A percentile compares a stretch with the other conserved stretches of the same genome.
These are phyloP conservation scores for Backusella tarrabulga DNA, from an alignment of 192 early-diverging fungal species.

Conservation along the genomic window DNA sequence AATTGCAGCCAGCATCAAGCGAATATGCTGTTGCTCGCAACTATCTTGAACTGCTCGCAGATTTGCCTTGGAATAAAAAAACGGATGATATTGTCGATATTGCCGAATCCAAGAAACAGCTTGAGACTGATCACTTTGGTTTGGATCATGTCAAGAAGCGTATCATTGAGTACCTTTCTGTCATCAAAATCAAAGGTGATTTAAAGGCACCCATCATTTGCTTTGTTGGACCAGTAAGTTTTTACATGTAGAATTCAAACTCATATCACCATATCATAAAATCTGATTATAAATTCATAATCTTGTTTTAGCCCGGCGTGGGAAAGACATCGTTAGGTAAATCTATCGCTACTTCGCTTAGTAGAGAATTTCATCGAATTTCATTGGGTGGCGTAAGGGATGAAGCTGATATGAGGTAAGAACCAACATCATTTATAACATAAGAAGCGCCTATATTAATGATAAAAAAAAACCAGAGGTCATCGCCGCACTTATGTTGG, in stretches of 20 bases:
- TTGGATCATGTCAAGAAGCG: slow-evolving; percentile 80
- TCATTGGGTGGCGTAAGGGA: slow-evolving; percentile 83
- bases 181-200: slow-evolving; percentile 68
- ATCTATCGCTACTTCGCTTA: slow-evolving; percentile 72
- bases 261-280: not conserved
- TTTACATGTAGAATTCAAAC: not conserved
- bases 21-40: slow-evolving; percentile 79
- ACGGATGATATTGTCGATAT: slow-evolving; percentile 71
- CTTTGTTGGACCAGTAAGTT: slow-evolving; percentile 59
- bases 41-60: slow-evolving; percentile 73
- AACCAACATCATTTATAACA: not conserved
- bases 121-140: slow-evolving; percentile 77
- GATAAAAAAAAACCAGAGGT: slow-evolving; percentile 36
- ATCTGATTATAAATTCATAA: slow-evolving; percentile 6
- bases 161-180: slow-evolving; percentile 81
- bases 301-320: slow-evolving; percentile 41
- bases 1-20: slow-evolving; percentile 71
- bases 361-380: slow-evolving; percentile 81
- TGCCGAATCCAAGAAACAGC: slow-evolving; percentile 54
- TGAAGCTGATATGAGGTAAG: slow-evolving; percentile 76
- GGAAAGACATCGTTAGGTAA: slow-evolving; percentile 85
- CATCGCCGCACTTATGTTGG: slow-evolving; percentile 89
- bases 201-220: slow-evolving; percentile 76
- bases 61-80: slow-evolving; percentile 74
- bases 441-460: not conserved